Conservation (phyloP, 2,329 filamentous ascomycete species). For the Hypocrella siamensis region DNA sequence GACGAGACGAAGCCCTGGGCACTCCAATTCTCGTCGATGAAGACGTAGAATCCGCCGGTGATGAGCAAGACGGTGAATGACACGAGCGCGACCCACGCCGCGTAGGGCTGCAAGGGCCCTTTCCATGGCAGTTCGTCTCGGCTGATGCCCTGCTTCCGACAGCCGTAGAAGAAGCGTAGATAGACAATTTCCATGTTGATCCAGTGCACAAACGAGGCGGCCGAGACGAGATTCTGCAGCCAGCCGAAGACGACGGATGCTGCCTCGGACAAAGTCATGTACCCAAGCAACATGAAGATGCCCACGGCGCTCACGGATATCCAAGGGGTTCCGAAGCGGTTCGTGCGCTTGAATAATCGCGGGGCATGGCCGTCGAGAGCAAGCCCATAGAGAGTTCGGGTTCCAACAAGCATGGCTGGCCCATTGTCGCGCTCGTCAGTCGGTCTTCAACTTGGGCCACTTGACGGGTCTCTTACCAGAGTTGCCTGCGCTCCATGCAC, state of each 20-base stretch:
- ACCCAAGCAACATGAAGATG: conserved; percentile 43
- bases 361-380: conserved; percentile 47
- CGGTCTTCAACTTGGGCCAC: no score
- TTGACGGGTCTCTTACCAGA: conserved; percentile 2
- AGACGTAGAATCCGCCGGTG: conserved; percentile 56
- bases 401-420: conserved; percentile 20
- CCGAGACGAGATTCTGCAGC: conserved; percentile 47
- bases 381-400: conserved; percentile 47
- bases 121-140: conserved; percentile 27
- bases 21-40: conserved; percentile 46
- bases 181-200: conserved; percentile 34
- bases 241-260: conserved; percentile 46
- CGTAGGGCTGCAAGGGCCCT: conserved; percentile 37
- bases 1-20: conserved; percentile 40
- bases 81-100: conserved; percentile 39
- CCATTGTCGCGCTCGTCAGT: no score
- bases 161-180: conserved; percentile 35
- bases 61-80: conserved; percentile 40
- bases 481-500: conserved; percentile 8
- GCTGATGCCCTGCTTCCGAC: conserved; percentile 29
- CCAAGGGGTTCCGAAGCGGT: conserved; percentile 38
- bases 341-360: conserved; percentile 36
- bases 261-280: conserved; percentile 43
- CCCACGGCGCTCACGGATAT: conserved; percentile 27
- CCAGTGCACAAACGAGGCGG: conserved; percentile 36